Base-by-base conservation (phyloP, 2,329 filamentous ascomycete species). In the Sclerotinia spermophila region DNA sequence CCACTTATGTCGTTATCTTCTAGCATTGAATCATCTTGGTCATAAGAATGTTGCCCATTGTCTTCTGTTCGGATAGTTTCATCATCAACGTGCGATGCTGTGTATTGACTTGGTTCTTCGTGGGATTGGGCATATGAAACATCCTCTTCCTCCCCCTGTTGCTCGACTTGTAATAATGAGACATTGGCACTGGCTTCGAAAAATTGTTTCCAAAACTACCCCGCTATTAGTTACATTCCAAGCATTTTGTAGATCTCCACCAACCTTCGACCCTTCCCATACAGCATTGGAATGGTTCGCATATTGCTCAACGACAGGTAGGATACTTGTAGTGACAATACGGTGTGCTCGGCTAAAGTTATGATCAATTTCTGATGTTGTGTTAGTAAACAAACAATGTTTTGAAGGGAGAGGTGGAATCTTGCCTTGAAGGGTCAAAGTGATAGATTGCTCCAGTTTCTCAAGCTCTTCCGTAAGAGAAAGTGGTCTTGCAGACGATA, bases 101-200 rank as follows among this genome's bases (percentile, higher is more conserved):
- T 75, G 67, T 79, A 79, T 64, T 75, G 76, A 70, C 76, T 78
- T n/a, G 72, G 71, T 62, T 78, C 71, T 30, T 76, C 76, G 38
- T 79, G 76, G 0, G 69, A 82, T 53, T 79, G 77, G 13, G 75
- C 60, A 70, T 78, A 77, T 79, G 82, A 82, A 1, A 78, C 82
- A 81, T 83, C 70, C 38, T 86, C 88, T n/a, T 86, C 88, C 2
- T 85, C 83, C 67, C 87, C 89, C 33, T 89, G 85, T 78, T 97
- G 94, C 79, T 97, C 95, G 81, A 99, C 97, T 40, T 94, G 94
- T 0, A 94, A 97, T 17, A 99, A 87, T 17, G 95, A 97, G 38
- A 99, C 95, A 78, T 99, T 98, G 79, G 96, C 96, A 62, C 94
- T 97, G 48, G 96, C 94, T 82, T 99, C 96, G 82, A 99, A 99